Evolutionary conservation across 306 rosid species (phyloP), one percentile per base, ranked within the genome.

Genomic region (Fragaria iinumae): DNA sequence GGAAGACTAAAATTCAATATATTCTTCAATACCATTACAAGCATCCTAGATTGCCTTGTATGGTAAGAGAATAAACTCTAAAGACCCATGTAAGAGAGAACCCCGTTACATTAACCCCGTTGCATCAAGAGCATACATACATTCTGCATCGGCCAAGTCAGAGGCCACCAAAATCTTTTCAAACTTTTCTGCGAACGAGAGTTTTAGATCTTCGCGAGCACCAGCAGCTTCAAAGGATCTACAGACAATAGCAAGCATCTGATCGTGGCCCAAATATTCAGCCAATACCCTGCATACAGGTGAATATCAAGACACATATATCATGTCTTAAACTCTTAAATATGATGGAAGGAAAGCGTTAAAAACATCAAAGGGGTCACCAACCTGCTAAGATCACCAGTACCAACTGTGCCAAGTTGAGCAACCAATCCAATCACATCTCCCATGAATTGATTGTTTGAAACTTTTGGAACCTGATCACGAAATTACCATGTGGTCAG

Each of bases 231-330:
- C 76, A 62, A 84, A 82, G 67, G 88, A 82, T 85, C 76, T 85
- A 81, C 83, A 73, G 59, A 90, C 81, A 43, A 90, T 78, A 47
- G 86, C 93, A 60, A 87, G 85, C 91, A 88, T 88, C 74, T 79
- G 78, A 50, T 84, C 93, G 72, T 80, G 25, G 12, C 96, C 96
- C 48, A 90, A 81, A 83, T 82, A 88, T 82, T 90, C 96, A n/a
- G 96, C 82, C 64, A 88, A 71, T 20, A 87, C 60, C 84, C 87
- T 29, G 87, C 43, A 81, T 8, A 11, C 27, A 72, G 59, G 69
- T 65, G 29, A 71, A 48, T 11, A 36, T 45, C 17, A 32, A 48
- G 50, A 43, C 48, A 20, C 38, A 74, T 5, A 71, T 63, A 4
- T 9, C 62, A 12, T 49, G 65, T 48, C n/a, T 27, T 45, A 39